Base-by-base conservation (phyloP, 176 grass and related monocot species). In the bread wheat (Triticum aestivum) region DNA sequence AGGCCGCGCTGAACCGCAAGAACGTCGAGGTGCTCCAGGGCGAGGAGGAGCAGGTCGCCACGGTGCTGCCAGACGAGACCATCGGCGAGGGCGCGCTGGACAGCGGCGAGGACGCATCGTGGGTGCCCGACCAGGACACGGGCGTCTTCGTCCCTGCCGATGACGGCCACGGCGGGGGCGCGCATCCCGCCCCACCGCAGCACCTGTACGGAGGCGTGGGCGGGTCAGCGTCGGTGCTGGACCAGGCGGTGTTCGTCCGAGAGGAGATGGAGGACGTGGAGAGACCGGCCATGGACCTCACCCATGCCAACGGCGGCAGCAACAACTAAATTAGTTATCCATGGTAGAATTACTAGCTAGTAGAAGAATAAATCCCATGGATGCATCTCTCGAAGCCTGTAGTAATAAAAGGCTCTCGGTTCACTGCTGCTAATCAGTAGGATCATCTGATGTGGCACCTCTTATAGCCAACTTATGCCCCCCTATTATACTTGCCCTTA, bases 241-340 rank as follows among this genome's bases (percentile, higher is more conserved):
- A 92, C 58, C 90, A 95, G 82, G 52, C 85, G 5, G 26, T 92
- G 75, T 95, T 86, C 81, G 74, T 88, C 13, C 11, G 26, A 21
- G 94, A 91, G 18, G 86, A 95, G 1, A 58, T 95, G 71, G 84
- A 91, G 91, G 91, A 91, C 81, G 71, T 93, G 18, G 88, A 92
- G 68, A 83, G 84, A 72, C 83, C 91, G 13, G 5, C 77, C 74
- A 24, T 76, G 17, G 69, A 59, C 72, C 79, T 69, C 21, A 30
- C 49, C 58, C 11, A 10, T 9, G 59, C 5, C 69, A 45, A 14
- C 37, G 11, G 0, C 15, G 61, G 41, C 10, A 21, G 18, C 5
- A n/a, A 39, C 9, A 24, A 62, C 18, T 70, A 39, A 14, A 5
- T 38, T 8, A 38, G 37, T 6, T 38, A 8, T 3, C 42, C 42